Percentiles rank a stretch among this genome's conserved stretches.
Evolutionary conservation across 2,329 filamentous ascomycete genomes (phyloP).

Genomic region (Alternaria tenuissima): DNA sequence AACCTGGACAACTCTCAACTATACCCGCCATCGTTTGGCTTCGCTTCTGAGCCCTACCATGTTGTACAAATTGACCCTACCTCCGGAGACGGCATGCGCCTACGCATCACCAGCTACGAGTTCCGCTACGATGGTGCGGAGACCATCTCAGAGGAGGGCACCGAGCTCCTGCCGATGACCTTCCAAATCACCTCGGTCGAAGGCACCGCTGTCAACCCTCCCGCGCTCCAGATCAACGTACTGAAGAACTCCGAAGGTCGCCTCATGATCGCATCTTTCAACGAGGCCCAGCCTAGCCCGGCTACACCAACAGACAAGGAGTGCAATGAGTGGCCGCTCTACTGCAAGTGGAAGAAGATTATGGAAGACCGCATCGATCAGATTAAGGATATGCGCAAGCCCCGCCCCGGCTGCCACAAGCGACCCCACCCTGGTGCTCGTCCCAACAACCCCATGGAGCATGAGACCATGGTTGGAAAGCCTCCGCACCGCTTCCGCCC

Average conservation of each 20-base stretch:
- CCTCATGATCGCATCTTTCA: conserved; percentile 51
- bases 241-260: conserved; percentile 48
- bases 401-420: conserved; percentile 47
- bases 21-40: conserved; percentile 49
- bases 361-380: conserved; percentile 46
- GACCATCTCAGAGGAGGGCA: conserved; percentile 47
- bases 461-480: conserved; percentile 42
- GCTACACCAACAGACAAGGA: conserved; percentile 35
- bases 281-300: conserved; percentile 32
- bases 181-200: conserved; percentile 49
- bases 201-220: conserved; percentile 39
- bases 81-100: conserved; percentile 35
- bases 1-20: conserved; percentile 48
- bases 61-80: conserved; percentile 45
- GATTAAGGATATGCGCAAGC: conserved; percentile 46
- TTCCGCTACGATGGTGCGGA: conserved; percentile 47
- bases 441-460: conserved; percentile 41
- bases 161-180: conserved; percentile 51
- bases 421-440: conserved; percentile 27
- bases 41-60: conserved; percentile 40
- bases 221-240: conserved; percentile 48
- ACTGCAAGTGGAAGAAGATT: conserved; percentile 55
- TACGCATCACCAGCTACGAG: conserved; percentile 48
- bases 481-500: conserved; percentile 47
- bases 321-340: conserved; percentile 48